These are phyloP conservation scores for Alternaria gaisen DNA, from an alignment of 2,329 filamentous ascomycete genomes.

Conservation along the genomic window DNA sequence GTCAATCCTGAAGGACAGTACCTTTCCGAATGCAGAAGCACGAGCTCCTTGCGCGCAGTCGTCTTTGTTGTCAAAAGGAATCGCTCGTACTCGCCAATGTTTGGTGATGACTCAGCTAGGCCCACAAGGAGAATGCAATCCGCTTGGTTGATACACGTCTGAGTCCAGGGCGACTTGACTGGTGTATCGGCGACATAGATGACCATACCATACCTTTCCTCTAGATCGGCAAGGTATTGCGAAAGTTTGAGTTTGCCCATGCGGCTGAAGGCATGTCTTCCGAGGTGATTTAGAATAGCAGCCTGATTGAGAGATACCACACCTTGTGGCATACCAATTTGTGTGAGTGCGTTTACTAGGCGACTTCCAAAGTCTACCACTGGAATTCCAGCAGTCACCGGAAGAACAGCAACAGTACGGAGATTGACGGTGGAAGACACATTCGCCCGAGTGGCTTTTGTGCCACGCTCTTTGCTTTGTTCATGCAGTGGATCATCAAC, in stretches of 20 bases:
- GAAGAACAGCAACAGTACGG: constrained; percentile 89
- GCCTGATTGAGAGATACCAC: constrained; percentile 93
- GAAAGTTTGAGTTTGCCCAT: constrained; percentile 97
- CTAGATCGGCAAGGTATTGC: constrained; percentile 93
- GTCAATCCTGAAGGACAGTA: constrained; percentile 88
- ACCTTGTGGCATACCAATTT: constrained; percentile 88
- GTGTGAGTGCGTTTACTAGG: constrained; percentile 84
- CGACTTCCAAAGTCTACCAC: constrained; percentile 95
- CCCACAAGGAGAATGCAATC: constrained; percentile 95
- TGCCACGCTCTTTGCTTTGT: constrained; percentile 68
- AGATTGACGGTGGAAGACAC: constrained; percentile 90
- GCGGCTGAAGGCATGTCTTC: constrained; percentile 93
- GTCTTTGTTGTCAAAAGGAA: constrained; percentile 98
- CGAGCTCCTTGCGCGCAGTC: constrained; percentile 90
- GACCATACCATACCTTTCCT: constrained; percentile 96
- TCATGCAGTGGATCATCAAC: constrained; percentile 81
- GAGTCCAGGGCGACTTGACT: constrained; percentile 97
- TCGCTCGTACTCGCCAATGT: constrained; percentile 94
- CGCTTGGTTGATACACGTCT: constrained; percentile 95
- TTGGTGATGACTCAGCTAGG: constrained; percentile 86
- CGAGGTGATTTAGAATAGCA: constrained; percentile 91
- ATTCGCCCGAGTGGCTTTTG: constrained; percentile 66
- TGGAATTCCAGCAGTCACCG: constrained; percentile 88
- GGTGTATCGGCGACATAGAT: constrained; percentile 96
- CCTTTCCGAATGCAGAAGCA: constrained; percentile 86